Base-by-base conservation (phyloP, 176 grass and related monocot genomes). In the Dactylis glomerata region DNA sequence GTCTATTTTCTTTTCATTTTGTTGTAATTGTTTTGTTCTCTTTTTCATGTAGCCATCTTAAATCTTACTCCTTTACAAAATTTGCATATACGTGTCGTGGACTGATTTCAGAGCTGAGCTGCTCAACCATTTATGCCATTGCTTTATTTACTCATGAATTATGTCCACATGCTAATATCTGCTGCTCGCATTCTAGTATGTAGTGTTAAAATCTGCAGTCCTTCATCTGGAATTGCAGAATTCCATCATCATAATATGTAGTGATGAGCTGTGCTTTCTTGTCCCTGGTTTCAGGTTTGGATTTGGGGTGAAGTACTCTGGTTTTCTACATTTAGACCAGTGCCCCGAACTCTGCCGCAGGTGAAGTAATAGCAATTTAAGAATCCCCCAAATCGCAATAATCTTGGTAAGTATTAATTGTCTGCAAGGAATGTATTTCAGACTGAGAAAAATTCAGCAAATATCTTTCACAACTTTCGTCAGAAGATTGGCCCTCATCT, bases 241-340 rank as follows among this genome's bases (percentile, higher is more conserved):
- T 45, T 31, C 51, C 40, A 27, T 45, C 40, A 27, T 45, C 66
- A 10, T 80, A 84, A 58, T 74, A 84, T 86, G 61, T 45, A 52
- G 61, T 82, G 47, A 13, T 10, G 15, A 68, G 15, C 36, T 30
- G 10, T 77, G 44, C 22, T 47, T 67, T 65, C 72, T 20, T 84
- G 5, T n/a, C 34, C 46, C 37, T 36, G 65, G 34, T 79, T 87
- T 80, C 81, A 91, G 81, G 80, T 87, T 88, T 85, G 82, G 90
- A 82, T 85, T 88, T 88, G 65, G 86, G 78, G 90, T 88, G 64
- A 91, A 91, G 78, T 88, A 88, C 82, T 85, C 72, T 70, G 82
- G 89, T n/a, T 91, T 78, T 85, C 82, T 82, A n/a, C 82, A 91
- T 80, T 81, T 91, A 88, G 70, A 38, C 50, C 57, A n/a, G 57